Conservation (phyloP, 2,329 filamentous ascomycete species). For the Parascedosporium putredinis region DNA sequence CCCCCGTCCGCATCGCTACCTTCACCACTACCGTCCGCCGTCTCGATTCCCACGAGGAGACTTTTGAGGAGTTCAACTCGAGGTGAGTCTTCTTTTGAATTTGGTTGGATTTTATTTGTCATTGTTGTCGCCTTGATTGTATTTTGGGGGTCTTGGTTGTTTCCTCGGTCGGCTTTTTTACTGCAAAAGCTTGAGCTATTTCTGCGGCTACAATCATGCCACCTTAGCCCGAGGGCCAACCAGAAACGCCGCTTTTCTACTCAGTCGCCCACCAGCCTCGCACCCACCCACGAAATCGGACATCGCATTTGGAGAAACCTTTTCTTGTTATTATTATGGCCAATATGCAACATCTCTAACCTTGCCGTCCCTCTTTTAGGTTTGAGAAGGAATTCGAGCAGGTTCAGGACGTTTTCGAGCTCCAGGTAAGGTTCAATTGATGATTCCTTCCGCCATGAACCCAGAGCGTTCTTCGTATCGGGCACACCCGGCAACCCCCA, state of each 20-base stretch:
- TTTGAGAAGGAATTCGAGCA: conserved; percentile 96
- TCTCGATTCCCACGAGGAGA: conserved; percentile 73
- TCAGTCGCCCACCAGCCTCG: neutral
- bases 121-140: neutral
- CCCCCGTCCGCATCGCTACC: conserved; percentile 39
- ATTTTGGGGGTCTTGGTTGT: neutral
- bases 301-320: no score
- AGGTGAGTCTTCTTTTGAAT: conserved; percentile 53
- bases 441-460: neutral
- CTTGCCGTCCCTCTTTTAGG: conserved; percentile 36
- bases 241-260: neutral
- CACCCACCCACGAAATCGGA: neutral
- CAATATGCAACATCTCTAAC: conserved; percentile 5
- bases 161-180: no score
- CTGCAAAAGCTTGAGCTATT: conserved; percentile 2
- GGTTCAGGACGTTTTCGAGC: conserved; percentile 98
- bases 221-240: conserved; percentile 1
- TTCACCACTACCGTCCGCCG: conserved; percentile 54
- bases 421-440: conserved; percentile 59
- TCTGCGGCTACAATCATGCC: conserved; percentile 6
- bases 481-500: conserved; percentile 4
- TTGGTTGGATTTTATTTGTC: conserved; percentile 7
- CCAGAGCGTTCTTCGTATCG: neutral
- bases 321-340: no score
- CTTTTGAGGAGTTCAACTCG: conserved; percentile 96